A percentile compares a stretch with the other conserved stretches of the same genome.
These are phyloP conservation scores for Penicillium malachiteum DNA, from an alignment of 495 filamentous ascomycete species.

Conservation along the genomic window DNA sequence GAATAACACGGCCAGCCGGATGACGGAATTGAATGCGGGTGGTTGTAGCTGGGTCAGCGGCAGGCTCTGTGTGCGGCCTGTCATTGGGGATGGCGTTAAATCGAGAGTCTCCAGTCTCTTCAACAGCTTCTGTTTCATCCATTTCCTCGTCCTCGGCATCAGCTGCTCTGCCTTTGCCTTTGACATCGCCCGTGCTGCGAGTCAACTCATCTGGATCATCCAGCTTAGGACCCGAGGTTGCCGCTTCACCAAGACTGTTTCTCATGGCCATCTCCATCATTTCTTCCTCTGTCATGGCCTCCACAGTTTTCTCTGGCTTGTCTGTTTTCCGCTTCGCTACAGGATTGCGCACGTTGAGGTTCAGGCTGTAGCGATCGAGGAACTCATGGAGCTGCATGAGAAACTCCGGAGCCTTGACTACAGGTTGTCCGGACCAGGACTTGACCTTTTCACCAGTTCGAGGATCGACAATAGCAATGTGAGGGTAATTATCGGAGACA, in stretches of 20 bases:
- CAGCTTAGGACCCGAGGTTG: constrained; percentile 33
- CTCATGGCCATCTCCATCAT: constrained; percentile 91
- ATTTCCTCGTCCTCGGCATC: constrained; percentile 40
- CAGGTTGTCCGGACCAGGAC: constrained; percentile 83
- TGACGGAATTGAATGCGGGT: constrained; percentile 92
- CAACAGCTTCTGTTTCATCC: constrained; percentile 23
- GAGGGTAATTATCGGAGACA: constrained; percentile 80
- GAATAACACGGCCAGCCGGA: constrained; percentile 75
- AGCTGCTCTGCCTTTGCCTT: constrained; percentile 64
- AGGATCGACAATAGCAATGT: constrained; percentile 94
- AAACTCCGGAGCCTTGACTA: constrained; percentile 75
- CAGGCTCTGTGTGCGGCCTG: constrained; percentile 75
- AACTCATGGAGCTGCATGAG: constrained; percentile 92
- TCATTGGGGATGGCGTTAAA: constrained; percentile 69
- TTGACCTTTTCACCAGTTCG: constrained; percentile 97
- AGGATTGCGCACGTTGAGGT: constrained; percentile 84
- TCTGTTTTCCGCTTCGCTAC: constrained; percentile 79
- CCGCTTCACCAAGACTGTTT: constrained; percentile 65
- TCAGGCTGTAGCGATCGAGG: constrained; percentile 89
- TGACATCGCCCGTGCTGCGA: constrained; percentile 52
- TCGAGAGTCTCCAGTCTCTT: constrained; percentile 35
- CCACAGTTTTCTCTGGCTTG: constrained; percentile 68
- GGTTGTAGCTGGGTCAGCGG: constrained; percentile 61
- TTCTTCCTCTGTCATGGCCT: constrained; percentile 92
- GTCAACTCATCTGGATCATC: constrained; percentile 87